These are phyloP conservation scores for Hypoxylon lienhwacheense DNA, from an alignment of 495 filamentous ascomycete species.

Conservation along the genomic window DNA sequence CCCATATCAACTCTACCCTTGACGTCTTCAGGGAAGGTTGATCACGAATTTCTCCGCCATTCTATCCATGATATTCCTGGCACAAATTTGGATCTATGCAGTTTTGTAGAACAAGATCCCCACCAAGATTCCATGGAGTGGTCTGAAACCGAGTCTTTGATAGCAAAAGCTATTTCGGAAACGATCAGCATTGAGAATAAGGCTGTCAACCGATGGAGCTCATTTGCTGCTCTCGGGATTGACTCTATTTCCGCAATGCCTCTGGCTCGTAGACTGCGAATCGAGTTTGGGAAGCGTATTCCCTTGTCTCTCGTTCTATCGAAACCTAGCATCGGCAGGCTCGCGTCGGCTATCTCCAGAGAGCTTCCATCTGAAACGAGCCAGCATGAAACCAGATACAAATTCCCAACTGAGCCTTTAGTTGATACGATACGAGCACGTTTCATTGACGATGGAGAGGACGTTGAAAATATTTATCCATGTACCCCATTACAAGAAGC, in stretches of 20 bases:
- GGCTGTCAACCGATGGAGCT: constrained; percentile 57
- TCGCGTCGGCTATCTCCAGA: constrained; percentile 44
- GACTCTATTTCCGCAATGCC: constrained; percentile 82
- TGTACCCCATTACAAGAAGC: constrained; percentile 82
- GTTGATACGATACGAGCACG: constrained; percentile 36
- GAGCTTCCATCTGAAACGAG: too few relatives aligned
- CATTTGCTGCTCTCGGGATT: constrained; percentile 60
- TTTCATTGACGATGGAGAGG: constrained; percentile 39
- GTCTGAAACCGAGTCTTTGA: constrained; percentile 52
- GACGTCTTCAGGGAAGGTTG: constrained; percentile 65
- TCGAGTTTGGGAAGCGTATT: constrained; percentile 46
- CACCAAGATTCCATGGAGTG: constrained; percentile 50
- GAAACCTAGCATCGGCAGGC: constrained; percentile 59
- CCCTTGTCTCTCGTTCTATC: constrained; percentile 66
- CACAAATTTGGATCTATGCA: constrained; percentile 14
- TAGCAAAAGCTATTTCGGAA: constrained; percentile 48
- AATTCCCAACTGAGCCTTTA: constrained; percentile 45
- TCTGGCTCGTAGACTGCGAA: constrained; percentile 56
- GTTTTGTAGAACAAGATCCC: constrained; percentile 16
- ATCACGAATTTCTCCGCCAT: constrained; percentile 50
- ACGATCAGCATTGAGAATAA: constrained; percentile 54
- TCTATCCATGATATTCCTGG: constrained; percentile 32
- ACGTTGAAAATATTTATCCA: constrained; percentile 62
- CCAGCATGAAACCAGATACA: neutral
- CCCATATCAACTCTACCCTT: constrained; percentile 64